Percentiles rank a stretch among this genome's conserved stretches.
phyloP scores from a whole-genome alignment of 2,329 filamentous ascomycete genomes.

The Fusarium tjaetaba region DNA sequence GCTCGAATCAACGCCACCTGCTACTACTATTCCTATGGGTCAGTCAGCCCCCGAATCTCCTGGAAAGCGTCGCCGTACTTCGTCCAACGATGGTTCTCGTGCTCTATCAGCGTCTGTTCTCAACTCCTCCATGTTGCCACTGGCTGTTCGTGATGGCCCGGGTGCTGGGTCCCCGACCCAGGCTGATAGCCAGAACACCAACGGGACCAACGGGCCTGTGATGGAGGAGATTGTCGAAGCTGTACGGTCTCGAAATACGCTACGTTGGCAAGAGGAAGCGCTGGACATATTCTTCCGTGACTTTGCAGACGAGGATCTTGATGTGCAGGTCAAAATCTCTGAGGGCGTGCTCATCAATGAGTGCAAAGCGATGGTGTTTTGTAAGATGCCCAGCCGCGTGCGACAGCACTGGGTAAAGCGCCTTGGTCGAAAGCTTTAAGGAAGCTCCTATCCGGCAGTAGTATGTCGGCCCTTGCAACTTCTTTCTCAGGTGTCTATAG shows the following conservation, averaged over 20 bases:
- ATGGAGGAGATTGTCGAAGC: conserved; percentile 56
- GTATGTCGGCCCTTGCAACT: background rate
- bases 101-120: conserved; percentile 37
- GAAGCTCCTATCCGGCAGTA: conserved; percentile 46
- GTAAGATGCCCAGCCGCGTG: conserved; percentile 65
- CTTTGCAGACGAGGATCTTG: conserved; percentile 65
- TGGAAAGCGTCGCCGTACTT: conserved; percentile 49
- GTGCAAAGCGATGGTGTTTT: conserved; percentile 69
- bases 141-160: conserved; percentile 31
- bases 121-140: conserved; percentile 45
- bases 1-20: conserved; percentile 39
- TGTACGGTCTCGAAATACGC: conserved; percentile 51
- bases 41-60: conserved; percentile 47
- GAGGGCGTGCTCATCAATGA: conserved; percentile 68
- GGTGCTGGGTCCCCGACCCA: conserved; percentile 34
- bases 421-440: conserved; percentile 45
- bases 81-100: conserved; percentile 42
- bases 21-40: conserved; percentile 19
- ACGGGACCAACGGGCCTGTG: conserved; percentile 32
- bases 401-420: conserved; percentile 66
- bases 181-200: conserved; percentile 29
- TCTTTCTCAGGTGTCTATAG: background rate
- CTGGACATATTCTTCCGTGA: conserved; percentile 69
- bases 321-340: conserved; percentile 68
- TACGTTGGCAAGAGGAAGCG: conserved; percentile 66